Conservation (phyloP, 2,329 filamentous ascomycete species). For the Penicillium sp. region DNA sequence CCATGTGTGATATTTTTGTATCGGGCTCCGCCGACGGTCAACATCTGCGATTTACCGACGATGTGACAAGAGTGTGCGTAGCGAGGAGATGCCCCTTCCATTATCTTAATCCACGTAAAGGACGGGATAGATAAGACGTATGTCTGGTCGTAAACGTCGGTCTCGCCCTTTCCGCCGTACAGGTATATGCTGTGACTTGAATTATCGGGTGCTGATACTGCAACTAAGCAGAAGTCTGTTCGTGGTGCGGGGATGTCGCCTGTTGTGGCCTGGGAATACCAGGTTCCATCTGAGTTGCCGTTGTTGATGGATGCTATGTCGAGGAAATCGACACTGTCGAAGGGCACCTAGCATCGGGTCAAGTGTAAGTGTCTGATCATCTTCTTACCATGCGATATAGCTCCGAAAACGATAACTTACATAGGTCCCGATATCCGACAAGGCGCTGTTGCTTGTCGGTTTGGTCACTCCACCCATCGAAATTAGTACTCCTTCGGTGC, state of each 20-base stretch:
- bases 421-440: constrained; percentile 26
- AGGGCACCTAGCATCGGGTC: constrained; percentile 25
- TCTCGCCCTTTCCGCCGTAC: constrained; percentile 49
- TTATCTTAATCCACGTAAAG: constrained; percentile 51
- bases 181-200: constrained; percentile 53
- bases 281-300: constrained; percentile 36
- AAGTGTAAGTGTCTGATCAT: neutral
- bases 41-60: constrained; percentile 42
- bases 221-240: constrained; percentile 50
- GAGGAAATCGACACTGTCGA: constrained; percentile 46
- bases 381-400: neutral
- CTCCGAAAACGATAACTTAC: constrained; percentile 27
- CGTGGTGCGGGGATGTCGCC: constrained; percentile 47
- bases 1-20: constrained; percentile 3
- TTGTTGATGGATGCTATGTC: constrained; percentile 42
- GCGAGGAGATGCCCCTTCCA: constrained; percentile 31
- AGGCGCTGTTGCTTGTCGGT: constrained; percentile 14
- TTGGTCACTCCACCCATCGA: constrained; percentile 43
- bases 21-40: constrained; percentile 40
- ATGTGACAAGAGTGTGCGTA: constrained; percentile 18
- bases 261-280: constrained; percentile 49
- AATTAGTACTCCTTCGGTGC: constrained; percentile 43
- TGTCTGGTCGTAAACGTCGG: constrained; percentile 46
- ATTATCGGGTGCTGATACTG: constrained; percentile 48
- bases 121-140: constrained; percentile 53